Base-by-base conservation (phyloP, 495 filamentous ascomycete genomes). In the Apodospora peruviana region DNA sequence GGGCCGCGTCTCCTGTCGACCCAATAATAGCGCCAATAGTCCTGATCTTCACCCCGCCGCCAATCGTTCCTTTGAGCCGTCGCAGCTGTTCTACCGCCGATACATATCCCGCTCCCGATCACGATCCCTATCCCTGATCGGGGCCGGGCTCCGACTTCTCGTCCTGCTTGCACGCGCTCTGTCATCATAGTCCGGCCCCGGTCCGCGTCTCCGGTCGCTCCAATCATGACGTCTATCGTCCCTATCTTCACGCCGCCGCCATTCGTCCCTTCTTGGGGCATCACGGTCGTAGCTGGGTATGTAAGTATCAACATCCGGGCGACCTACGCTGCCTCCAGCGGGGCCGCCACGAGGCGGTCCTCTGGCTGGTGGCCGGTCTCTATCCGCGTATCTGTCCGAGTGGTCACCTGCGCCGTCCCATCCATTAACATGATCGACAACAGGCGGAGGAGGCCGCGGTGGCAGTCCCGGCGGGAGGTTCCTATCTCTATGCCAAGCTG, bases 261-360 rank as follows among this genome's bases (percentile, higher is more conserved):
- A 62, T 46, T 78, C 76, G 20, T 76, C 71, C 42, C 71, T 20
- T 59, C 65, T 44, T 57, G 60, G 56, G 40, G 65, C 63, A 49
- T 67, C 66, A 17, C 61, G 61, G 53, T 62, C 59, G 34, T 84
- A 83, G 37, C 70, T 75, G 5, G 80, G 80, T 20, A 84, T 81
- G 53, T 84, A 84, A 3, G 79, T 82, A 52, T 84, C 80, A 14
- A 80, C 62, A 51, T 68, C 69, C n/a, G 61, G 63, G 12, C 68
- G 61, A 56, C 16, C 70, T 51, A 29, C 50, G 65, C 55, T 69
- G 51, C 34, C 60, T 45, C 21, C 57, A 50, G 40, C 51, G 12
- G 43, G 41, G 60, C 50, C 57, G 62, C 40, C 60, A 60, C 49
- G 50, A 60, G 65, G 36, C 62, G 57, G 52, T 63, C 69, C 29